Conservation (phyloP, 2,329 filamentous ascomycete genomes). For the Ceratocystis ficicola region DNA sequence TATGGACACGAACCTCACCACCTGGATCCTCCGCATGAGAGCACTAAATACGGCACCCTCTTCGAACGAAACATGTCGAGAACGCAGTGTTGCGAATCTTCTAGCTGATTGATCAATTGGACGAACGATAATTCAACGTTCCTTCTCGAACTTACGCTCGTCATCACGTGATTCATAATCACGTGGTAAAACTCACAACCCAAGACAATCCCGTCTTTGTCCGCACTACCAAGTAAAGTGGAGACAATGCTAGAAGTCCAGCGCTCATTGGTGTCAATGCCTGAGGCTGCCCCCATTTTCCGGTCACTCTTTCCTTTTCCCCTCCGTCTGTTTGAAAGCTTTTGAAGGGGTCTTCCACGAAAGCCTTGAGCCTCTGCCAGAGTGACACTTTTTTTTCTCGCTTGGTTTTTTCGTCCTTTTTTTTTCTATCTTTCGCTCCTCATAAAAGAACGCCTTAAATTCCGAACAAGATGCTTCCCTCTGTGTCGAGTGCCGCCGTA, state of each 20-base stretch:
- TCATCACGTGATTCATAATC: neutral
- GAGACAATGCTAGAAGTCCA: neutral
- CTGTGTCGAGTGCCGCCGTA: constrained; percentile 22
- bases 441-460: constrained; percentile 1
- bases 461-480: constrained; percentile 17
- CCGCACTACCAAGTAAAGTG: constrained; percentile 14
- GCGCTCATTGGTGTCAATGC: constrained; percentile 11
- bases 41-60: too few species aligned
- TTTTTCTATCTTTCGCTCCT: constrained; percentile 5
- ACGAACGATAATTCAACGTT: too few species aligned
- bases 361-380: neutral
- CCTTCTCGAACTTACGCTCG: too few species aligned
- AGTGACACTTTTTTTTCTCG: neutral
- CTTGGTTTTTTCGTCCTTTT: neutral
- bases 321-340: neutral
- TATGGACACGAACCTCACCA: too few species aligned
- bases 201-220: constrained; percentile 18
- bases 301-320: neutral
- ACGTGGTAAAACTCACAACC: neutral
- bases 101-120: too few species aligned
- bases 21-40: too few species aligned
- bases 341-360: neutral
- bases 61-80: too few species aligned
- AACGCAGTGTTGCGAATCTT: too few species aligned
- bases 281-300: constrained; percentile 13